Percentiles rank a stretch among this genome's conserved stretches.
These are phyloP conservation scores for Malus hybrid DNA, from an alignment of 331 rosid species.

Conservation along the genomic window DNA sequence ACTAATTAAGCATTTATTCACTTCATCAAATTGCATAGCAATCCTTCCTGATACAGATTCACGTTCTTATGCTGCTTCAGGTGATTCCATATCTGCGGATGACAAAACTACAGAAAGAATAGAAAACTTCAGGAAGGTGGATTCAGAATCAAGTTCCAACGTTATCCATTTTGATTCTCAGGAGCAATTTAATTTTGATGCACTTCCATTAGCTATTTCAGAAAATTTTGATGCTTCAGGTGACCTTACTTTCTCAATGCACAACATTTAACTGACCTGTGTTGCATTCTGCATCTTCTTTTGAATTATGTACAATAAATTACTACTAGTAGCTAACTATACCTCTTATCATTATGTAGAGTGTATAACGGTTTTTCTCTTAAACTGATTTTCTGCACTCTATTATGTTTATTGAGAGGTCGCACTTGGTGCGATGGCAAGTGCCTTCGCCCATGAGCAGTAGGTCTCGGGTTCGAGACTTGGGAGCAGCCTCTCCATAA, in stretches of 20 bases:
- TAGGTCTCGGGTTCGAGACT: too few species aligned
- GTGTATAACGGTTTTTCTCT: too few species aligned
- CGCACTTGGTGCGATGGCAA: too few species aligned
- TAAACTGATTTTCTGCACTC: too few species aligned
- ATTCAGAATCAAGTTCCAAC: neutral
- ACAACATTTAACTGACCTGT: neutral
- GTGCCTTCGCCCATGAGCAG: too few species aligned
- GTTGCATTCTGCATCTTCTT: neutral
- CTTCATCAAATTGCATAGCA: neutral
- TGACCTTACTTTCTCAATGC: neutral
- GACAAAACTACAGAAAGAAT: neutral
- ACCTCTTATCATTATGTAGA: too few species aligned
- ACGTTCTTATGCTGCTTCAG: neutral
- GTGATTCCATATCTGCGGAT: neutral
- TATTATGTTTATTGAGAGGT: too few species aligned
- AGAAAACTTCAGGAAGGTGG: neutral
- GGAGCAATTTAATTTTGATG: neutral
- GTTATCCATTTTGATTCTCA: neutral
- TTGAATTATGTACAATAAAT: too few species aligned
- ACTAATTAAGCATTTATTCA: neutral
- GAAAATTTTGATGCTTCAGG: neutral
- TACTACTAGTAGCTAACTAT: too few species aligned
- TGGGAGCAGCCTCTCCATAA: too few species aligned
- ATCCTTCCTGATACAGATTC: neutral
- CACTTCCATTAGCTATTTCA: neutral